Conservation (phyloP, 1,284 basidiomycete species). For the Vanrija humicola region DNA sequence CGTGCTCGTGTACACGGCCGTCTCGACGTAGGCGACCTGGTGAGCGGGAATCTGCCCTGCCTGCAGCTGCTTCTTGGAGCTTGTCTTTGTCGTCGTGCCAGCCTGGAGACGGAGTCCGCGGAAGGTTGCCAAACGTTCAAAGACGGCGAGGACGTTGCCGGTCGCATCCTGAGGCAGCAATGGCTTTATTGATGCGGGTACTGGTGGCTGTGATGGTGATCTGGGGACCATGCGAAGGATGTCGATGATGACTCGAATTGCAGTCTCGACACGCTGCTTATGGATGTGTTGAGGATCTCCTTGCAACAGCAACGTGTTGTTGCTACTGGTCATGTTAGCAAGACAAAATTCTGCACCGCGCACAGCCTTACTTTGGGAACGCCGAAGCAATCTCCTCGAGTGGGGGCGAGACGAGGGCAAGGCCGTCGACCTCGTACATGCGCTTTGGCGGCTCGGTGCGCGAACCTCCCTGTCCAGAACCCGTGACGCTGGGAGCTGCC, state of each 20-base stretch:
- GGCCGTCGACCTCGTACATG: constrained; percentile 32
- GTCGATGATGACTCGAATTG: constrained; percentile 45
- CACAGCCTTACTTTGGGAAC: constrained; percentile 16
- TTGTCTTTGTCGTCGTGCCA: constrained; percentile 42
- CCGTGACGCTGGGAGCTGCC: constrained; percentile 10
- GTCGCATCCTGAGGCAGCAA: constrained; percentile 27
- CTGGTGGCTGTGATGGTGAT: constrained; percentile 19
- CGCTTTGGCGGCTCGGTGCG: constrained; percentile 41
- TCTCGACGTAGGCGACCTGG: constrained; percentile 40
- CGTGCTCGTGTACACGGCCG: constrained; percentile 45
- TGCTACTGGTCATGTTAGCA: constrained; percentile 19
- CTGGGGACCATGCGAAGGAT: constrained; percentile 36
- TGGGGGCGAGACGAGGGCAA: constrained; percentile 20
- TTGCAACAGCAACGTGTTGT: constrained; percentile 37
- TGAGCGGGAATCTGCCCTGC: constrained; percentile 37
- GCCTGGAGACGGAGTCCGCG: constrained; percentile 35
- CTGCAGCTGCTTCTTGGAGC: constrained; percentile 43
- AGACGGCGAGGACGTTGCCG: constrained; percentile 28
- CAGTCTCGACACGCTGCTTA: constrained; percentile 46
- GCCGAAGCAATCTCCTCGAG: constrained; percentile 28
- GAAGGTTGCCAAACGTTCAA: constrained; percentile 41
- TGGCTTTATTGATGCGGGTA: constrained; percentile 18
- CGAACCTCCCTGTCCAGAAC: constrained; percentile 30
- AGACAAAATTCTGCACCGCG: neutral
- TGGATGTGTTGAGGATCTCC: constrained; percentile 43